These are phyloP conservation scores for Yamadazyma endophytica DNA, from an alignment of 805 yeast genomes.

Conservation along the genomic window DNA sequence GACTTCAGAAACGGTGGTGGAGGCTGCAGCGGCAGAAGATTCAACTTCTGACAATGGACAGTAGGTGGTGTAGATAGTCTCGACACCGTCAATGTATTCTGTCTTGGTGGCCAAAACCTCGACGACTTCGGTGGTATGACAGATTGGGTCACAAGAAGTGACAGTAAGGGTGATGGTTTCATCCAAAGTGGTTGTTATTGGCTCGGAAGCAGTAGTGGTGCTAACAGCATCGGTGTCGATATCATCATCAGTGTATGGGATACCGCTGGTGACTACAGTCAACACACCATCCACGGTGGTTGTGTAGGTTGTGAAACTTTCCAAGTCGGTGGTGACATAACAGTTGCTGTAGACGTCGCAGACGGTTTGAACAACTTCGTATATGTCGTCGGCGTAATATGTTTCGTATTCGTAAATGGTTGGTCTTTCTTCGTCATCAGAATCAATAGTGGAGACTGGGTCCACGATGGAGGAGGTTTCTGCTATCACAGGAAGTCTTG, in stretches of 20 bases:
- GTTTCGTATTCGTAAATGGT: conserved; percentile 12
- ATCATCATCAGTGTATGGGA: conserved; percentile 17
- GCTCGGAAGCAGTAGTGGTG: conserved; percentile 13
- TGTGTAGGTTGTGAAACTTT: conserved; percentile 28
- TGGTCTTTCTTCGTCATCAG: conserved; percentile 4
- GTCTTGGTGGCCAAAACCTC: conserved; percentile 23
- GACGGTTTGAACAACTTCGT: conserved; percentile 25
- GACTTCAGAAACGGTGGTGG: conserved; percentile 4
- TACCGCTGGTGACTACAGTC: conserved; percentile 32
- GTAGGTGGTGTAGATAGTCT: conserved; percentile 37
- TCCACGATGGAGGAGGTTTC: conserved; percentile 2
- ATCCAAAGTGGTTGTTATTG: conserved; percentile 7
- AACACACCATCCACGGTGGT: conserved; percentile 35
- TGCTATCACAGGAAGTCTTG: conserved; percentile 3
- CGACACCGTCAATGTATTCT: conserved; percentile 27
- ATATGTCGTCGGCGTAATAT: conserved; percentile 20
- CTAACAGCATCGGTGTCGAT: conserved; percentile 8
- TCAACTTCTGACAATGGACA: conserved; percentile 14
- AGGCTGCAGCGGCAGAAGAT: conserved; percentile 6
- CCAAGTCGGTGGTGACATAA: conserved; percentile 29
- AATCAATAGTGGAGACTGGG: conserved; percentile 5
- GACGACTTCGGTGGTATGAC: conserved; percentile 12
- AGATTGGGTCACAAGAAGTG: conserved; percentile 12
- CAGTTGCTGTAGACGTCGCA: conserved; percentile 28
- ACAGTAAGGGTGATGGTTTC: conserved; percentile 12